These are phyloP conservation scores for Astrephomene gubernaculifera DNA, from an alignment of 139 green algal species.

Conservation along the genomic window DNA sequence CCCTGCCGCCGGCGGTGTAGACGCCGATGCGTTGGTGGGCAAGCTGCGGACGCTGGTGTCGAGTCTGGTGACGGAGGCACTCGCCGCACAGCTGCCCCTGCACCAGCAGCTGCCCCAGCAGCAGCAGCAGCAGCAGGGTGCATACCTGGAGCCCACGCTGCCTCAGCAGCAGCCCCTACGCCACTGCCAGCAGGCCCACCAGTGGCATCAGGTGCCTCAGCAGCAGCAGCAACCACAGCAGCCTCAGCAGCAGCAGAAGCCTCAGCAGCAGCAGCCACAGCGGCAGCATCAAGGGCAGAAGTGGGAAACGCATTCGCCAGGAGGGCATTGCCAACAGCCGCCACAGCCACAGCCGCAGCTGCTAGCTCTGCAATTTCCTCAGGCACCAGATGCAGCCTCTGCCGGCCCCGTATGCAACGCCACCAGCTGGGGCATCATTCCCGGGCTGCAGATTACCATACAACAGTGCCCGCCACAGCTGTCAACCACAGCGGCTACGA, in stretches of 20 bases:
- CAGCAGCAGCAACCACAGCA: neutral
- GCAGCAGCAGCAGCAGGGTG: neutral
- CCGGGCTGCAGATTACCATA: too few relatives aligned
- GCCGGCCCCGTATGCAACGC: neutral
- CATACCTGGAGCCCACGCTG: neutral
- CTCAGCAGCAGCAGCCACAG: too few relatives aligned
- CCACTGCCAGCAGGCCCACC: neutral
- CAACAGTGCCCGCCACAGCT: neutral
- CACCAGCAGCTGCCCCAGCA: neutral
- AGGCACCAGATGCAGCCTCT: neutral
- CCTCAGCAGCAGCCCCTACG: neutral
- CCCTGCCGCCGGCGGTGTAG: neutral
- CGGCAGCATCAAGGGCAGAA: neutral
- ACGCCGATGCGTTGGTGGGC: constrained; percentile 1
- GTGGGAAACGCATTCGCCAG: neutral
- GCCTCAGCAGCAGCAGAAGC: too few relatives aligned
- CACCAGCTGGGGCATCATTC: too few relatives aligned
- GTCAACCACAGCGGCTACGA: neutral
- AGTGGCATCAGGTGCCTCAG: too few relatives aligned
- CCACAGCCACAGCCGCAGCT: neutral
- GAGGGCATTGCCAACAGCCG: too few relatives aligned
- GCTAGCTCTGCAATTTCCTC: neutral
- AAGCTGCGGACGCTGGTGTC: constrained; percentile 26
- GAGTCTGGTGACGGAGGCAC: constrained; percentile 15
- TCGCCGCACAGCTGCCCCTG: constrained; percentile 4